Conservation (phyloP, 2,329 filamentous ascomycete species). For the Cladosporium sp. region DNA sequence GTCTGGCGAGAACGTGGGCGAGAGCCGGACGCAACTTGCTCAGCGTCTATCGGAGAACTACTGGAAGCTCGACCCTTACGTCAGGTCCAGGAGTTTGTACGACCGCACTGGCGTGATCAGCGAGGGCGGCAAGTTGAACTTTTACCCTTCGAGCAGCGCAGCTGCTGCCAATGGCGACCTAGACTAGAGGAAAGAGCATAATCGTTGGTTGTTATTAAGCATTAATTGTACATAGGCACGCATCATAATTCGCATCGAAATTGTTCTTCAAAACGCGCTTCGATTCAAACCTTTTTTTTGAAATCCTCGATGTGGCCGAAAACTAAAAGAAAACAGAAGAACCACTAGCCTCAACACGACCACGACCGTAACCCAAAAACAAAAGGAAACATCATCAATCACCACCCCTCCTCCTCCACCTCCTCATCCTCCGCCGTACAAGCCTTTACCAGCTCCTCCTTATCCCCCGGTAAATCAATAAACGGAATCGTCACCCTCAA, state of each 20-base stretch:
- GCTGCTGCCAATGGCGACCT: not conserved
- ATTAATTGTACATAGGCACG: slow-evolving; percentile 5
- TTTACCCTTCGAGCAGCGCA: slow-evolving; percentile 56
- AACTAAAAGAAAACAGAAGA: not conserved
- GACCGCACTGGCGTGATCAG: slow-evolving; percentile 76
- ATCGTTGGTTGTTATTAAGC: not conserved
- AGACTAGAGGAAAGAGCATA: not conserved
- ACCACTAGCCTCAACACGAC: not conserved
- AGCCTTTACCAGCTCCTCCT: not conserved
- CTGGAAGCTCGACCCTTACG: slow-evolving; percentile 85
- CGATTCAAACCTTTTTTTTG: not conserved
- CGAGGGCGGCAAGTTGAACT: slow-evolving; percentile 67
- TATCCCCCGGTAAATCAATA: slow-evolving; percentile 1
- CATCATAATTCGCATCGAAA: not conserved
- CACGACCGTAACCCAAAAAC: too few relatives aligned
- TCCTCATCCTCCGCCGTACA: not conserved
- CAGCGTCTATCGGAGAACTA: slow-evolving; percentile 71
- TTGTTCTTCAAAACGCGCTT: not conserved
- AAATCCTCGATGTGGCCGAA: not conserved
- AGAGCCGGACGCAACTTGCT: slow-evolving; percentile 37
- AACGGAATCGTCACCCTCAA: not conserved
- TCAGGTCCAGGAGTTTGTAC: slow-evolving; percentile 80
- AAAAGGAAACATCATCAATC: too few relatives aligned
- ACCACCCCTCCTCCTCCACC: too few relatives aligned
- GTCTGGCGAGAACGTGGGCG: slow-evolving; percentile 45